These are phyloP conservation scores for Thalassia testudinum DNA, from an alignment of 116 monocot species.

Conservation along the genomic window DNA sequence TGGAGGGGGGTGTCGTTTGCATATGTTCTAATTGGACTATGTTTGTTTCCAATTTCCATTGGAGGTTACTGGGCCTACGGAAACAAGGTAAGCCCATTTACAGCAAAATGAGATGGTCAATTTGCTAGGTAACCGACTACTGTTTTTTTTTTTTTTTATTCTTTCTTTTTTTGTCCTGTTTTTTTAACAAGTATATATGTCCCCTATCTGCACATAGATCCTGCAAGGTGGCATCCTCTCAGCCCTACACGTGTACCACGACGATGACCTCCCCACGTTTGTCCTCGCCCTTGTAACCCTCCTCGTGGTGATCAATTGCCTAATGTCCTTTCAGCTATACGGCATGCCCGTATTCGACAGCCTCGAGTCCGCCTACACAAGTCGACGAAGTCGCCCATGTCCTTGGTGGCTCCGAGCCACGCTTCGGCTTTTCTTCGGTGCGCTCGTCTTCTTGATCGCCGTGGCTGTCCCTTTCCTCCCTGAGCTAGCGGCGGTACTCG, in stretches of 20 bases:
- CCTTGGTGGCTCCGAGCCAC: conserved; percentile 48
- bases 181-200: neutral
- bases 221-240: conserved; percentile 47
- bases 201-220: conserved; percentile 27
- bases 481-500: conserved; percentile 47
- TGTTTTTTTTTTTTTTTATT: neutral
- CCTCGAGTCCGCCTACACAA: conserved; percentile 53
- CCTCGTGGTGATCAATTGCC: conserved; percentile 61
- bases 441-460: conserved; percentile 31
- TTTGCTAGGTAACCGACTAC: neutral
- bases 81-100: conserved; percentile 30
- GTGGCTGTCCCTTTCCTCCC: conserved; percentile 78
- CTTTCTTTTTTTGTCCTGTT: neutral
- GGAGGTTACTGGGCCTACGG: conserved; percentile 94
- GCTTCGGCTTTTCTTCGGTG: conserved; percentile 42
- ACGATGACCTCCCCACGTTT: conserved; percentile 18
- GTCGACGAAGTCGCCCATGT: conserved; percentile 51
- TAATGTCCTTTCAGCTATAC: conserved; percentile 74
- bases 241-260: conserved; percentile 49
- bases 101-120: neutral
- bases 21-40: conserved; percentile 33
- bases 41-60: conserved; percentile 52
- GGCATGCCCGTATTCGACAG: conserved; percentile 78
- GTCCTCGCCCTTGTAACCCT: conserved; percentile 44
- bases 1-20: conserved; percentile 67